Evolutionary conservation across 352 stramenopile species (phyloP), one percentile per base, ranked within the genome.

Genomic region (Phytopythium sindhum): DNA sequence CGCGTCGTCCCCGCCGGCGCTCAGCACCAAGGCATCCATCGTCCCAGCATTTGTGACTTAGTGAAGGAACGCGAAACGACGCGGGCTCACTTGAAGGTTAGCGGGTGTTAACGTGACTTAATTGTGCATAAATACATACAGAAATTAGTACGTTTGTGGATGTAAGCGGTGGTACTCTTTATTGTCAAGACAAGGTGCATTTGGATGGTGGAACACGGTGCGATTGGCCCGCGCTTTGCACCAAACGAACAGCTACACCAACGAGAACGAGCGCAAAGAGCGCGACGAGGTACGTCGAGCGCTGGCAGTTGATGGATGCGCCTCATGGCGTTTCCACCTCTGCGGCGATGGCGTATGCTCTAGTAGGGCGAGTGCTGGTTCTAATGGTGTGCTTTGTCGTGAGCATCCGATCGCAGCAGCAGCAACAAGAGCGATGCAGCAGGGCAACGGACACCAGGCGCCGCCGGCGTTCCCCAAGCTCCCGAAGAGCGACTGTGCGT

Each of bases 401-500:
- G 48, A 15, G 23, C 21, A 24, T 37, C 24, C 5, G 11, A 3
- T 7, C 26, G 15, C 48, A 23, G 26, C 26, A 55, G 48, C 12
- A 55, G 24, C 47, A 53, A 19, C 26, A 55, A 19, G 37, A 53
- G 39, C 24, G 6, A 61, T 61, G 55, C 23, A 61, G 55, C 39
- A 42, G 8, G 67, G 10, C 44, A 42, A 48, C n/a, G 42, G 44
- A 23, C 29, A 48, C n/a, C 60, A 68, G 39, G 74, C 76, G 41
- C 75, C 71, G 11, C 60, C 70, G 53, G 57, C 75, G 53, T 88
- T 88, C 47, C 71, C 77, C 2, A 77, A 66, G 58, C 64, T 84
- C 28, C 84, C 84, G 19, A 86, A 84, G 73, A 92, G 84, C 63
- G 74, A 78, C 24, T 52, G 84, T 92, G 61, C 55, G 80, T 81